Base-by-base conservation (phyloP, 106 monocot genomes). In the Phalaenopsis equestris region DNA sequence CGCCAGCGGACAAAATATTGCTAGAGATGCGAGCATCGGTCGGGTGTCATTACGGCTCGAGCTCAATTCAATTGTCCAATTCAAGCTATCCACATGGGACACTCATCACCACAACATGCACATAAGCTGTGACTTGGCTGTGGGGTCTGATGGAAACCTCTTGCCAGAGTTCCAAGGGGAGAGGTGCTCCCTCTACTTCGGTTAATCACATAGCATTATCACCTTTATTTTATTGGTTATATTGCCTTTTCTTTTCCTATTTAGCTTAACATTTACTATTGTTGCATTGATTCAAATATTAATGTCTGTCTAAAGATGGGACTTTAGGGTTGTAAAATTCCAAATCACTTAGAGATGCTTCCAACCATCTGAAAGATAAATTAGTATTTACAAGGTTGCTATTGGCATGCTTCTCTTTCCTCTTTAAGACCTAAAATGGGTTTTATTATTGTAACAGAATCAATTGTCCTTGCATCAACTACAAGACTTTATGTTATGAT, bases 151-250 rank as follows among this genome's bases (percentile, higher is more conserved):
- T 73, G 90, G 92, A 2, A 79, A 67, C 55, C 41, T 90, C 5
- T 76, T 88, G 80, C 80, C 80, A 21, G 76, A 77, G 78, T 86
- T 37, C 72, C 77, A 43, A 43, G 23, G 79, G 19, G 77, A 73
- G 75, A 78, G 82, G 68, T 92, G 92, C 52, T 47, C 82, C n/a
- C 57, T 88, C 41, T 90, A 92, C 82, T 92, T 92, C 76, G 41
- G 58, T 41, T 80, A 75, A 24, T 70, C 38, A 39, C 4, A 14
- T 4, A 39, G 39, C 23, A 21, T 39, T 16, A 70, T 39, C 38
- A 70, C 3, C 2, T 39, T 37, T 15, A 39, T 39, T 39, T 0
- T 39, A 12, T 39, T 11, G 14, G 0, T 3, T 70, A 37, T 36
- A 23, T 61, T 18, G 61, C 5, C 1, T 6, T 61, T 45, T 45